Percentiles rank a stretch among this genome's conserved stretches.
Evolutionary conservation across 352 stramenopile species (phyloP).

Genomic region (Phytophthora palmivora): DNA sequence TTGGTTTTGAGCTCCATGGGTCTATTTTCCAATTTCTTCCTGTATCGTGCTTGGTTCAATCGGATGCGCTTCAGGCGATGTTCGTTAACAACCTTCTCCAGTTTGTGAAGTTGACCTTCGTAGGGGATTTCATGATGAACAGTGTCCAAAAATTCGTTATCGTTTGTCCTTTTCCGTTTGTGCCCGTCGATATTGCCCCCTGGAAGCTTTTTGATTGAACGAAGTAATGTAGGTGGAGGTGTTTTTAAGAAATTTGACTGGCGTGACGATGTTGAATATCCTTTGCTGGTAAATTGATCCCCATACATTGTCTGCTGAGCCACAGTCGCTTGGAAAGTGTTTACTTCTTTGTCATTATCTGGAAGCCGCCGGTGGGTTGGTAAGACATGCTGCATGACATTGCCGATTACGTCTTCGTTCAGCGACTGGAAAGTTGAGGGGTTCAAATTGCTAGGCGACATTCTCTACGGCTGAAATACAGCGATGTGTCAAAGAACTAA

Average conservation of each 20-base stretch:
- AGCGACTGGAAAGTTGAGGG: background rate
- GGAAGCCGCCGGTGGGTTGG: background rate
- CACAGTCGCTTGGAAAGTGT: background rate
- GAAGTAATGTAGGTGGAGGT: too few species aligned
- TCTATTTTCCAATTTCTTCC: background rate
- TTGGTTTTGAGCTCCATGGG: background rate
- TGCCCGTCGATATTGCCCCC: too few species aligned
- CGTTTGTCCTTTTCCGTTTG: too few species aligned
- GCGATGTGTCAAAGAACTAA: too few species aligned
- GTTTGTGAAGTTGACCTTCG: background rate
- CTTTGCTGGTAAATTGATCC: background rate
- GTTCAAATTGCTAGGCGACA: background rate
- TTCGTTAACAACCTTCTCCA: background rate
- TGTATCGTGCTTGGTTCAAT: slow-evolving; percentile 2
- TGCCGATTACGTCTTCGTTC: background rate
- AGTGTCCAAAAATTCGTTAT: too few species aligned
- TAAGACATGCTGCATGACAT: background rate
- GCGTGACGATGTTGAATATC: background rate
- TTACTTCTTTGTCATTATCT: background rate
- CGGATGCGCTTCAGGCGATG: background rate
- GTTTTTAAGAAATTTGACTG: too few species aligned
- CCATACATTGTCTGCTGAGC: background rate
- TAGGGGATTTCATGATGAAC: too few species aligned
- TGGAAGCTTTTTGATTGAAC: too few species aligned
- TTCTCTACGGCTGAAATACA: background rate